These are phyloP conservation scores for Lipomyces spencermartinsiae DNA, from an alignment of 805 yeast genomes.

Conservation along the genomic window DNA sequence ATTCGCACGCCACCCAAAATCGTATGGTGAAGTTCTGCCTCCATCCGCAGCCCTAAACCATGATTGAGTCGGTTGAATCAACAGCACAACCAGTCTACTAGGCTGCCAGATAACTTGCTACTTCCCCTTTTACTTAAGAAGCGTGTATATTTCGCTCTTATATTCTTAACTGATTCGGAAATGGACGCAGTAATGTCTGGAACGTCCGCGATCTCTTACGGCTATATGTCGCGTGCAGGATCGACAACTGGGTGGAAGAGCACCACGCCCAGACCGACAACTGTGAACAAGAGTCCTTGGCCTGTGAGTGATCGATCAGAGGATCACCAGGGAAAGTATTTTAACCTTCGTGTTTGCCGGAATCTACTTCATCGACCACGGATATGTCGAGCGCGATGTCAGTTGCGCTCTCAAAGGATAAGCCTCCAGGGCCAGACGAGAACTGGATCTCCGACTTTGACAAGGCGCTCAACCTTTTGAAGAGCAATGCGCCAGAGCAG, in stretches of 20 bases:
- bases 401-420: no score
- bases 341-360: background rate
- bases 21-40: no score
- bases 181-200: background rate
- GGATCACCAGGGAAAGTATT: background rate
- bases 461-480: background rate
- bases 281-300: background rate
- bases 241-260: background rate
- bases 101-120: no score
- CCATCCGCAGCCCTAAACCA: no score
- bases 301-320: background rate
- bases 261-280: background rate
- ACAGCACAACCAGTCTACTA: no score
- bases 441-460: background rate
- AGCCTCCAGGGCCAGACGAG: no score
- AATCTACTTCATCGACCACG: background rate
- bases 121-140: no score
- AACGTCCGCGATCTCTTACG: background rate
- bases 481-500: background rate
- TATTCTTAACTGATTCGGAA: no score
- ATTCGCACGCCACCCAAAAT: no score
- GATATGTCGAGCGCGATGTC: background rate
- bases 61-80: no score
- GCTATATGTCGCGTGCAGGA: background rate
- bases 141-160: no score